These are phyloP conservation scores for Uronychia binucleata DNA, from an alignment of 73 alveolate genomes.

Conservation along the genomic window DNA sequence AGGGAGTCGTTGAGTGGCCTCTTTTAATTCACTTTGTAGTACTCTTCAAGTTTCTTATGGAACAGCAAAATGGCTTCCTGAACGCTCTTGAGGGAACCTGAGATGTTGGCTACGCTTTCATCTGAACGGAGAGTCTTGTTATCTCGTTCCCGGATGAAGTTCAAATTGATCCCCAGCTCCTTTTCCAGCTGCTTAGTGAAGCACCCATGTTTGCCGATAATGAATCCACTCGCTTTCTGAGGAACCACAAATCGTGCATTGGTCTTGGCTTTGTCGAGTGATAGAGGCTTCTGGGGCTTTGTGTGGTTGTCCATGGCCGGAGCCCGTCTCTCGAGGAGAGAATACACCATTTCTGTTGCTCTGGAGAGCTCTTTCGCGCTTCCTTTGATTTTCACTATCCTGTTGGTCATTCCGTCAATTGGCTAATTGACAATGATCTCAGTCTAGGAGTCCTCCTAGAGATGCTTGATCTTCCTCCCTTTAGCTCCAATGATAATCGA, in stretches of 20 bases:
- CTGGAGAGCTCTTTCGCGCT: constrained; percentile 30
- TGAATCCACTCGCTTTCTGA: constrained; percentile 48
- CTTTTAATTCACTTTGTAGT: constrained; percentile 37
- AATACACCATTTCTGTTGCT: constrained; percentile 37
- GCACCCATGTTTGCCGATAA: constrained; percentile 57
- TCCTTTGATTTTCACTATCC: constrained; percentile 60
- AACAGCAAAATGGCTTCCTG: constrained; percentile 28
- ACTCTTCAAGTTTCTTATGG: constrained; percentile 51
- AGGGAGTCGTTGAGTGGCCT: constrained; percentile 25
- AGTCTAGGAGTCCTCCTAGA: constrained; percentile 45
- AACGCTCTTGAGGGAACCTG: constrained; percentile 51
- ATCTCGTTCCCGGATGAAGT: constrained; percentile 42
- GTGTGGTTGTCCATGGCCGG: constrained; percentile 38
- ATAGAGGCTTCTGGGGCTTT: constrained; percentile 50
- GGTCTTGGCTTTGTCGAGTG: constrained; percentile 31
- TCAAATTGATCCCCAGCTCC: constrained; percentile 33
- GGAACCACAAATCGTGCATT: constrained; percentile 49
- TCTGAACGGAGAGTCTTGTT: constrained; percentile 35
- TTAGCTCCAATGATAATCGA: constrained; percentile 60
- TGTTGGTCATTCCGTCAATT: constrained; percentile 47
- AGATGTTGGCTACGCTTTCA: constrained; percentile 45
- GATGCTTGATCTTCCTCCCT: constrained; percentile 52
- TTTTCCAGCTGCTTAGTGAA: constrained; percentile 47
- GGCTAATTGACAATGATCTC: constrained; percentile 68
- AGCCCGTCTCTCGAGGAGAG: constrained; percentile 43